phyloP scores from a whole-genome alignment of 2,329 filamentous ascomycete species.

The Lachnellula suecica region DNA sequence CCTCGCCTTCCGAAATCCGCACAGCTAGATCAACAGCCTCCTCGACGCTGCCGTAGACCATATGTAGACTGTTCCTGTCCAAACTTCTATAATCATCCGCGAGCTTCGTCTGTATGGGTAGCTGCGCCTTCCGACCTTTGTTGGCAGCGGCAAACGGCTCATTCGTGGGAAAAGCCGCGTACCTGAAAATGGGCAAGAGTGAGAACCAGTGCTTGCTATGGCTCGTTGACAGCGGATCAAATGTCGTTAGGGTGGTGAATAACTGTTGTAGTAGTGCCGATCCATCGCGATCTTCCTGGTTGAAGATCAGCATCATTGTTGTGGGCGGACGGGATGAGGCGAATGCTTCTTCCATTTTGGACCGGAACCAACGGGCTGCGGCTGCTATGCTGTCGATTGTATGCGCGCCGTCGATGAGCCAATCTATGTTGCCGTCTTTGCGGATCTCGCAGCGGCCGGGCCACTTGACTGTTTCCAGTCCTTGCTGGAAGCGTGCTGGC shows the following conservation, averaged over 20 bases:
- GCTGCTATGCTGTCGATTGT: slow-evolving; percentile 84
- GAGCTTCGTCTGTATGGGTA: slow-evolving; percentile 68
- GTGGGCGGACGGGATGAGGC: slow-evolving; percentile 6
- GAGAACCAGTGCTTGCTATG: no score
- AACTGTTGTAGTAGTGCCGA: slow-evolving; percentile 47
- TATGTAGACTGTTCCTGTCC: slow-evolving; percentile 44
- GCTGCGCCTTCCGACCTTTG: slow-evolving; percentile 39
- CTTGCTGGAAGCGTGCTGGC: slow-evolving; percentile 41
- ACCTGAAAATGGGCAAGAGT: slow-evolving; percentile 56
- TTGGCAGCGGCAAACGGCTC: slow-evolving; percentile 52
- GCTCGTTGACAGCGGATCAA: background rate
- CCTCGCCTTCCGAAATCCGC: slow-evolving; percentile 33
- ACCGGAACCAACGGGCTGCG: slow-evolving; percentile 77
- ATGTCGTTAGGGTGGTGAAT: background rate
- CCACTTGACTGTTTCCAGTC: slow-evolving; percentile 72
- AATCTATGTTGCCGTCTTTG: slow-evolving; percentile 59
- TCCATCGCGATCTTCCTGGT: slow-evolving; percentile 85
- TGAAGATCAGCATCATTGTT: slow-evolving; percentile 70
- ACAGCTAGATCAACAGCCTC: slow-evolving; percentile 59
- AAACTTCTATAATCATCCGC: slow-evolving; percentile 59
- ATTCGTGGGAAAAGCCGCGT: slow-evolving; percentile 82
- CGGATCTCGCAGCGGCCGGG: slow-evolving; percentile 74
- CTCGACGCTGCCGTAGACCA: slow-evolving; percentile 66
- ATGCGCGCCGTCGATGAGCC: slow-evolving; percentile 94
- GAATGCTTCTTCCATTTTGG: slow-evolving; percentile 31